Conservation (phyloP, 371 early-diverging fungal genomes). For the Batkoa obscura region DNA sequence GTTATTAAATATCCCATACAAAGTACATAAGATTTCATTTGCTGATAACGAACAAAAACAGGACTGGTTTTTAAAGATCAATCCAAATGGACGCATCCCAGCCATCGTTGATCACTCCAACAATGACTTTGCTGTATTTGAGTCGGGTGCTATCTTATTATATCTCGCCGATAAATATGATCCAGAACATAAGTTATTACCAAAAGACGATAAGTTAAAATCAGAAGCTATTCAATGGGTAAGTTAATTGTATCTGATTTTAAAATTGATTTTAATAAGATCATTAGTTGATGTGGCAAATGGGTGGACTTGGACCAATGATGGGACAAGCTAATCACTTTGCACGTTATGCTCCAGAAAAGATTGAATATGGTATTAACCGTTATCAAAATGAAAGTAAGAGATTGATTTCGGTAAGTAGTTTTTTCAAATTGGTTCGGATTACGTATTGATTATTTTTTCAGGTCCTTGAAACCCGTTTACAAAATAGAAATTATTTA, state of each 20-base stretch:
- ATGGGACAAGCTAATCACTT: constrained; percentile 23
- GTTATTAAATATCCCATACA: constrained; percentile 17
- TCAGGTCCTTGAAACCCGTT: constrained; percentile 6
- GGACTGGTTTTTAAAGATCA: constrained; percentile 27
- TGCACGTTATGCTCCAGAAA: constrained; percentile 18
- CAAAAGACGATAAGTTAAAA: constrained; percentile 16
- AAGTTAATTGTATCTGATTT: not conserved
- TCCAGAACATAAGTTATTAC: constrained; percentile 17
- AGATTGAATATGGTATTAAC: constrained; percentile 23
- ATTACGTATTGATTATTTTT: not conserved
- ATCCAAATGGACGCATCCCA: constrained; percentile 24
- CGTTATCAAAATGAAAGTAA: constrained; percentile 21
- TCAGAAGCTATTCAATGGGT: constrained; percentile 20
- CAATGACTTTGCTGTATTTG: constrained; percentile 25
- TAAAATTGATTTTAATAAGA: not conserved
- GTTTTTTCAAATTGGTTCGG: not conserved
- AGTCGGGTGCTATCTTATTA: constrained; percentile 27
- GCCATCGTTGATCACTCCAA: constrained; percentile 20
- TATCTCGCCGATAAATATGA: constrained; percentile 29
- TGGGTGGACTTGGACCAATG: constrained; percentile 17
- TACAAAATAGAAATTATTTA: constrained; percentile 14
- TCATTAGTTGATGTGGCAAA: constrained; percentile 21
- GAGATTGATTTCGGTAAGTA: constrained; percentile 15
- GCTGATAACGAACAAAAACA: constrained; percentile 21
- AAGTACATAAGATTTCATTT: constrained; percentile 14